These are phyloP conservation scores for Fraxinus latifolia DNA, from an alignment of 305 asterid species.

Conservation along the genomic window DNA sequence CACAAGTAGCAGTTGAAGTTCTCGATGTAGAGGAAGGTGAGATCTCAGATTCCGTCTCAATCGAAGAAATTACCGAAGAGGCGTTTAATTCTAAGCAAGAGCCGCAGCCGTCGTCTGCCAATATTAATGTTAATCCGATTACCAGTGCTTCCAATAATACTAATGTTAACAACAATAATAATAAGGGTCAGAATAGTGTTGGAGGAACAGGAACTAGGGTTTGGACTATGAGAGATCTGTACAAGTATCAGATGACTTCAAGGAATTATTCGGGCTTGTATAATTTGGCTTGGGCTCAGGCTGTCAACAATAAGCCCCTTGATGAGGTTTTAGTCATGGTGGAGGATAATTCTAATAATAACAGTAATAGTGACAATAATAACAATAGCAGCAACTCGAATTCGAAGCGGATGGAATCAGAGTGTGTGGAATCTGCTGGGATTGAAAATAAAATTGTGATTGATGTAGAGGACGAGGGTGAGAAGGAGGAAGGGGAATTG, in stretches of 20 bases:
- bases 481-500: conserved; percentile 86
- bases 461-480: conserved; percentile 62
- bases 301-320: conserved; percentile 83
- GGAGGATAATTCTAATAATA: conserved; percentile 38
- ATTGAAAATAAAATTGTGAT: conserved; percentile 38
- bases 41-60: conserved; percentile 85
- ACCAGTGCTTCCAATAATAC: conserved; percentile 23
- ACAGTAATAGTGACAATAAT: conserved; percentile 24
- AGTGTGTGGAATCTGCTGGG: background rate
- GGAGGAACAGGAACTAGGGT: conserved; percentile 51
- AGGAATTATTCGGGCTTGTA: conserved; percentile 60
- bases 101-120: conserved; percentile 23
- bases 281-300: conserved; percentile 96
- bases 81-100: conserved; percentile 49
- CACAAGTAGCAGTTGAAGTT: conserved; percentile 33
- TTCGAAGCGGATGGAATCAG: conserved; percentile 19
- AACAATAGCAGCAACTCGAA: conserved; percentile 25
- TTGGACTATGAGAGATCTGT: conserved; percentile 80
- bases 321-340: conserved; percentile 70
- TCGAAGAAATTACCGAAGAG: conserved; percentile 71
- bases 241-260: conserved; percentile 58
- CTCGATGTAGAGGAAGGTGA: conserved; percentile 85
- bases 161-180: conserved; percentile 19
- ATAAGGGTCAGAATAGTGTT: conserved; percentile 17
- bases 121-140: conserved; percentile 26